Conservation (phyloP, 768 basidiomycete species). For the Rickenella mellea region DNA sequence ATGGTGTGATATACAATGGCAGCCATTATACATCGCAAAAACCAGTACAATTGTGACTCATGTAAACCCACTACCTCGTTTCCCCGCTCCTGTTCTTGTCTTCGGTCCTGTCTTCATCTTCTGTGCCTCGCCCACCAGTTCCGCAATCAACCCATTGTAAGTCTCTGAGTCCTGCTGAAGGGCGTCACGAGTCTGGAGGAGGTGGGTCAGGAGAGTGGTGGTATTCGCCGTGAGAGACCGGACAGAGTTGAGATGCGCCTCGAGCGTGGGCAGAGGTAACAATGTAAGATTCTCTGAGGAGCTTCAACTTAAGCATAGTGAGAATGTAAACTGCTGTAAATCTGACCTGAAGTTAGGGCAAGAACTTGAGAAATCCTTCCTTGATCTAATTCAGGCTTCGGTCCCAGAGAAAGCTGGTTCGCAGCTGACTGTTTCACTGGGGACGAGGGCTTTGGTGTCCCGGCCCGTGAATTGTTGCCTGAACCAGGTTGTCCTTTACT, state of each 20-base stretch:
- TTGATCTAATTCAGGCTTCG: conserved; percentile 65
- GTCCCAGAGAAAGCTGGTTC: conserved; percentile 50
- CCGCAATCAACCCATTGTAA: conserved; percentile 85
- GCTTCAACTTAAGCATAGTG: conserved; percentile 4
- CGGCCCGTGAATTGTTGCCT: conserved; percentile 32
- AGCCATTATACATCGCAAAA: neutral
- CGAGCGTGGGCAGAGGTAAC: conserved; percentile 57
- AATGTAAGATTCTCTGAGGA: conserved; percentile 59
- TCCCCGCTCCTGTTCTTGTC: conserved; percentile 32
- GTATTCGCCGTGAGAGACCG: conserved; percentile 65
- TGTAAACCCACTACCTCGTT: conserved; percentile 32
- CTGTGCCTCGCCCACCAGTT: conserved; percentile 87
- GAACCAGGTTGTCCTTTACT: conserved; percentile 22
- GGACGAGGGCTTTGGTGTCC: conserved; percentile 5
- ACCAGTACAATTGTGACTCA: too few relatives aligned
- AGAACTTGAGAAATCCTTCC: conserved; percentile 58
- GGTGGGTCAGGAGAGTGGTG: conserved; percentile 67
- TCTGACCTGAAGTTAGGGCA: conserved; percentile 52
- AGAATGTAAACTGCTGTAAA: conserved; percentile 1
- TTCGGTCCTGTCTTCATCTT: conserved; percentile 62
- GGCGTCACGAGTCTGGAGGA: conserved; percentile 73
- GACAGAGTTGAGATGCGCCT: conserved; percentile 58
- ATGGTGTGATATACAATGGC: neutral
- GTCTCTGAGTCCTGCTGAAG: conserved; percentile 83
- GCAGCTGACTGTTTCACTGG: conserved; percentile 15